phyloP scores from a whole-genome alignment of 768 basidiomycete species.

The Lyophyllum semitale region DNA sequence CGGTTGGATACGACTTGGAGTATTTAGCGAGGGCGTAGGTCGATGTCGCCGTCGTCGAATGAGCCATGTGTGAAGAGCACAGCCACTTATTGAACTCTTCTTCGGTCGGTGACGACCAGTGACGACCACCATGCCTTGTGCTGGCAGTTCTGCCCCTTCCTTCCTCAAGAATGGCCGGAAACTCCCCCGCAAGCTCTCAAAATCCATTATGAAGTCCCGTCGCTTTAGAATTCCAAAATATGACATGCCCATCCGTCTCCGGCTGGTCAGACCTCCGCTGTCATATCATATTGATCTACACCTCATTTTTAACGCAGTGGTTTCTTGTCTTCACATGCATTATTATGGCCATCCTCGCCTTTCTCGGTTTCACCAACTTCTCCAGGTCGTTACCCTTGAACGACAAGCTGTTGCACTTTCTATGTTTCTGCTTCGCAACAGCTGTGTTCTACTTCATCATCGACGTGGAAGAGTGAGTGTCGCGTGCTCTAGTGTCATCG shows the following conservation, averaged over 20 bases:
- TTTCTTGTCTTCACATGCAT: slow-evolving; percentile 72
- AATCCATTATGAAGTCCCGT: slow-evolving; percentile 73
- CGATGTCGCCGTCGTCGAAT: slow-evolving; percentile 60
- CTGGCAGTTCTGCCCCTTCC: slow-evolving; percentile 11
- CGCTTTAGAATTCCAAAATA: slow-evolving; percentile 63
- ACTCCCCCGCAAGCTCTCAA: slow-evolving; percentile 45
- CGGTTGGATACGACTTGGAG: slow-evolving; percentile 62
- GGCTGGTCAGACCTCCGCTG: slow-evolving; percentile 52
- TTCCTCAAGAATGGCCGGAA: slow-evolving; percentile 30
- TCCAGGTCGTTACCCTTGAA: slow-evolving; percentile 66
- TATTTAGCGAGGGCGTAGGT: slow-evolving; percentile 64
- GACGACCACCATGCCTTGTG: slow-evolving; percentile 8
- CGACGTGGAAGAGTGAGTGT: slow-evolving; percentile 82
- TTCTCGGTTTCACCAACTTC: slow-evolving; percentile 79
- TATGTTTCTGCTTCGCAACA: slow-evolving; percentile 76
- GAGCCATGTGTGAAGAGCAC: slow-evolving; percentile 37
- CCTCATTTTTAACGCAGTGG: slow-evolving; percentile 53
- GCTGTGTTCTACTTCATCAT: slow-evolving; percentile 85
- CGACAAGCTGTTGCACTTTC: slow-evolving; percentile 79
- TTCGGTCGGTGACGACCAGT: not conserved
- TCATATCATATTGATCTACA: slow-evolving; percentile 6
- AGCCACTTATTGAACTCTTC: slow-evolving; percentile 9
- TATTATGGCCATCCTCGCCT: slow-evolving; percentile 69
- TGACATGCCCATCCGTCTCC: slow-evolving; percentile 69
- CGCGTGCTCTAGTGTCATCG: not conserved